Evolutionary conservation across 768 basidiomycete genomes (phyloP), one percentile per base, ranked within the genome.

Genomic region (Podaxis sp.): DNA sequence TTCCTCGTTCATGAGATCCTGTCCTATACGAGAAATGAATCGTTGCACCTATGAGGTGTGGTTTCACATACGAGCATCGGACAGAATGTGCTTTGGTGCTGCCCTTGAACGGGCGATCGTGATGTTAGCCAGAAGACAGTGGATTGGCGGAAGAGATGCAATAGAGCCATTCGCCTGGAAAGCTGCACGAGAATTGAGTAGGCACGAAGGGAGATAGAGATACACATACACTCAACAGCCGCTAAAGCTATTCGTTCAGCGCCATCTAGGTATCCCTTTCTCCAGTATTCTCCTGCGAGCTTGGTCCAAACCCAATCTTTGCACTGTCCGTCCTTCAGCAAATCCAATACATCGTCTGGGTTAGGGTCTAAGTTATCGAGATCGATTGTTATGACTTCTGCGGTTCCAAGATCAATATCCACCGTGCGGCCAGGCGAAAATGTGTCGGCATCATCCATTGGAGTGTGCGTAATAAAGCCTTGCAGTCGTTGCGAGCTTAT

Each of bases 341-440:
- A 73, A 67, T 90, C 87, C 54, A 90, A 76, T 2, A 93, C 86
- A 64, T 92, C 89, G 64, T 89, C 86, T 6, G 89, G 86, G 69
- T 85, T 87, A 3, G 87, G 87, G 73, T 93, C 90, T 56, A 99
- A 87, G 68, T 89, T 81, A 78, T 93, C 91, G 42, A 98, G 83
- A 79, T 96, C 92, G 63, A 98, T 88, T 22, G 92, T 90, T 63
- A 96, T 90, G 70, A 92, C 85, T 75, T 96, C 95, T 74, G 91
- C 89, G 6, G 88, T 85, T 40, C 88, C 88, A 4, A 93, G 80
- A 69, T 92, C 91, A 67, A 93, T 91, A 73, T 91, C 88, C 55
- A 91, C 81, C 4, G 87, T 80, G 59, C 83, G 81, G 44, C 81
- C 81, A n/a, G 75, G 66, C 28, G 71, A 60, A 38, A 71, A 46